Evolutionary conservation across 1,139 yeast genomes (phyloP).

Genomic region (Geotrichum europaeum): DNA sequence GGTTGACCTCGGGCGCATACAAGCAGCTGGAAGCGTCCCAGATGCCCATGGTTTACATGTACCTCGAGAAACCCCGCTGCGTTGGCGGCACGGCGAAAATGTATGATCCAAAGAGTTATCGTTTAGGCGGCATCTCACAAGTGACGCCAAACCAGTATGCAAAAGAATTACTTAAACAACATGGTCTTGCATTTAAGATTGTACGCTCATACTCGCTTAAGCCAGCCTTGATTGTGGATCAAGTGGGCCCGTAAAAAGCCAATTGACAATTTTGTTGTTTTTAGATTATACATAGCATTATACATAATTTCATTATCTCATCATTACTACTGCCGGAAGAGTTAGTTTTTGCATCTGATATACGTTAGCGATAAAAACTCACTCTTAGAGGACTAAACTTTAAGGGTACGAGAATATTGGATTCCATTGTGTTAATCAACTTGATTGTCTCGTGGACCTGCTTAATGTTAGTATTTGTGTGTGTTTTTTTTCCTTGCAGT

Average conservation of each 20-base stretch:
- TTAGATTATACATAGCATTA: background rate
- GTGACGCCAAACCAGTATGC: slow-evolving; percentile 9
- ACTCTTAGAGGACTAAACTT: slow-evolving; percentile 36
- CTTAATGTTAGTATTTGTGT: background rate
- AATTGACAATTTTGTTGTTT: background rate
- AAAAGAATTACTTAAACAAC: slow-evolving; percentile 3
- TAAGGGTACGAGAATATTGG: slow-evolving; percentile 38
- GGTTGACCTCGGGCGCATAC: slow-evolving; percentile 8
- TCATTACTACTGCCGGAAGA: background rate
- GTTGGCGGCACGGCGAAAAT: background rate
- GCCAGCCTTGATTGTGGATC: background rate
- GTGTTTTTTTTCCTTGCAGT: background rate
- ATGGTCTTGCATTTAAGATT: slow-evolving; percentile 9
- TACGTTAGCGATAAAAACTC: background rate
- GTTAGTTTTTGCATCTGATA: background rate
- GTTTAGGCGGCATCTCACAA: slow-evolving; percentile 8
- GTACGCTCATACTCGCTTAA: slow-evolving; percentile 8
- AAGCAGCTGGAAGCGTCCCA: slow-evolving; percentile 12
- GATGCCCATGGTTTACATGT: slow-evolving; percentile 15
- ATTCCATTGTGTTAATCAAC: slow-evolving; percentile 37
- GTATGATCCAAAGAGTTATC: slow-evolving; percentile 6
- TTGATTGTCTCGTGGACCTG: slow-evolving; percentile 40
- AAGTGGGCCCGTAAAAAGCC: background rate
- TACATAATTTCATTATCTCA: background rate
- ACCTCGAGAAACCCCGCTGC: slow-evolving; percentile 9